Conservation (phyloP, 345 rosid species). For the Linum usitatissimum region DNA sequence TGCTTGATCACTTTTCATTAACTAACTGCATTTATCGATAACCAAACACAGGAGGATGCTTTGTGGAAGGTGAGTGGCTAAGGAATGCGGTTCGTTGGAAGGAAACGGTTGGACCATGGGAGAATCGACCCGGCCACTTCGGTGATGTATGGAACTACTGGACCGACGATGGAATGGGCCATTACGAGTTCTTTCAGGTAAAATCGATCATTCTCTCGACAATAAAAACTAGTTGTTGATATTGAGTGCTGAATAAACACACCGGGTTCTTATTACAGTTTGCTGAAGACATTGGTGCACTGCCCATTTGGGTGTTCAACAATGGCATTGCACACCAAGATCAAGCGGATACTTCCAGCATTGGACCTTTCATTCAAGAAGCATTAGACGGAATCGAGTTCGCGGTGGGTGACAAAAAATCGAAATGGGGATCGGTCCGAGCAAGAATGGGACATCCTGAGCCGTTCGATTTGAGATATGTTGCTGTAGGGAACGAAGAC, state of each 20-base stretch:
- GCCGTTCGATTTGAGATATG: constrained; percentile 5
- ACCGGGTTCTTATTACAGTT: background rate
- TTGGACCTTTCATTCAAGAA: constrained; percentile 2
- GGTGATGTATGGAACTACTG: constrained; percentile 3
- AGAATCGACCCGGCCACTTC: background rate
- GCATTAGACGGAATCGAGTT: background rate
- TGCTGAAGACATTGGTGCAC: background rate
- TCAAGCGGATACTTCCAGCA: background rate
- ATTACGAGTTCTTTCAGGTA: background rate
- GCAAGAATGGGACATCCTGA: background rate
- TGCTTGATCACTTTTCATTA: background rate
- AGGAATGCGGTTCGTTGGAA: constrained; percentile 3
- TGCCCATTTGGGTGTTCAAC: constrained; percentile 4
- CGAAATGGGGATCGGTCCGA: background rate
- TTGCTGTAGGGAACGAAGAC: constrained; percentile 4
- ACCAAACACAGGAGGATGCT: constrained; percentile 4
- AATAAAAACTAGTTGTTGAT: no score
- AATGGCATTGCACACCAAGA: background rate
- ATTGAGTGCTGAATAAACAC: no score
- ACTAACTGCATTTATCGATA: no score
- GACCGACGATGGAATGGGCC: constrained; percentile 3
- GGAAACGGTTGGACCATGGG: constrained; percentile 4
- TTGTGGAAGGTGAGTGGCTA: constrained; percentile 3
- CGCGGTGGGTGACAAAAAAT: background rate
- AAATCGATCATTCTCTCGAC: no score